Base-by-base conservation (phyloP, 306 rosid genomes). In the Parietaria judaica region DNA sequence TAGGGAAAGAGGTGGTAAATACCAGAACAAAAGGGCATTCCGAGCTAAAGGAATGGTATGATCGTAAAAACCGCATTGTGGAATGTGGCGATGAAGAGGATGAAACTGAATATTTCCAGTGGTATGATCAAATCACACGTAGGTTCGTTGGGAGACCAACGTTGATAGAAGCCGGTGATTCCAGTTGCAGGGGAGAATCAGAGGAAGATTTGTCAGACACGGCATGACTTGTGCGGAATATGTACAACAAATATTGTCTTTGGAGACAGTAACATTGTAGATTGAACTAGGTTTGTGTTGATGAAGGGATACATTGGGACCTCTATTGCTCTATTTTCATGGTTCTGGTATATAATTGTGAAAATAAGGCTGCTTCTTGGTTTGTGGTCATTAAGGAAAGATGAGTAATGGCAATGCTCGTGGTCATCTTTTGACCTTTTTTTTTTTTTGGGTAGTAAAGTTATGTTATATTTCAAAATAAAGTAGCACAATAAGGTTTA, bases 71-170 rank as follows among this genome's bases (percentile, higher is more conserved):
- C 54, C 70, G 55, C 74, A 61, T 81, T 7, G 72, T 68, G 61
- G 79, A 74, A 54, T 78, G 74, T 12, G 77, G 71, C 36, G 74
- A 47, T 56, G 49, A 65, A 38, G 68, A 36, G 5, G 83, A 78
- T 12, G 89, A 81, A 66, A 70, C 48, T 14, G 77, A 62, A 60
- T 86, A 89, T 73, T 74, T 74, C 79, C 76, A 74, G 16, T 89
- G 91, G 89, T 86, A 86, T 34, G 74, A 72, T 65, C 81, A 68
- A 60, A 81, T 86, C n/a, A 81, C 92, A 9, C 87, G 89, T 8
- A 86, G 67, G 65, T 84, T 67, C 63, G 81, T 86, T 0, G 91
- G 91, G 49, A 74, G 89, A 68, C 81, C 83, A 14, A 79, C 85
- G 65, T 80, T 91, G 13, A 63, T 85, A 44, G 97, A 86, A 51